Conservation (phyloP, 352 stramenopile species). For the Globisporangium nagaii region DNA sequence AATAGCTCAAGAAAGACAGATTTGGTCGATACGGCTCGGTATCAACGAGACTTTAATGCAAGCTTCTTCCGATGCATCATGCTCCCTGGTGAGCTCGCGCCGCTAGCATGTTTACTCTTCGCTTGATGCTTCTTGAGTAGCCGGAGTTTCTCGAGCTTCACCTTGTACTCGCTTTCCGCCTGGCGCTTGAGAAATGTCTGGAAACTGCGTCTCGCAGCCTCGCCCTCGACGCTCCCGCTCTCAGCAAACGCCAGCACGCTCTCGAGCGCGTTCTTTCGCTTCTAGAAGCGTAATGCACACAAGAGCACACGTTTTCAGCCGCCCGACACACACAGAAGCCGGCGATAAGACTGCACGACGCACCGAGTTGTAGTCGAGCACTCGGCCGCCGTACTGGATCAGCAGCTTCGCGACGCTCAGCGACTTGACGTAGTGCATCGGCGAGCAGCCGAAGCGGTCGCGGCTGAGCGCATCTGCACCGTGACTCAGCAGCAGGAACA, state of each 20-base stretch:
- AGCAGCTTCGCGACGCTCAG: slow-evolving; percentile 60
- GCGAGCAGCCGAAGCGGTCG: slow-evolving; percentile 58
- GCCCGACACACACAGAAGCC: neutral
- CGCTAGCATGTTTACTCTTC: neutral
- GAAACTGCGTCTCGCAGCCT: slow-evolving; percentile 17
- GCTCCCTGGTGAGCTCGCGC: neutral
- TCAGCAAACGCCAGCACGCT: slow-evolving; percentile 20
- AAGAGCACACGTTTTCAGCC: too few species aligned
- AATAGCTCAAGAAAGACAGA: slow-evolving; percentile 13
- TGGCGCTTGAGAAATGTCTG: slow-evolving; percentile 42
- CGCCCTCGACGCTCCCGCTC: slow-evolving; percentile 5
- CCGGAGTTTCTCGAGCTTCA: slow-evolving; percentile 37
- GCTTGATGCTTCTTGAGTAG: slow-evolving; percentile 29
- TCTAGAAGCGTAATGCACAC: slow-evolving; percentile 30
- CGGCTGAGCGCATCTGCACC: slow-evolving; percentile 45
- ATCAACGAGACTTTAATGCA: too few species aligned
- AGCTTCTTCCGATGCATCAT: slow-evolving; percentile 3
- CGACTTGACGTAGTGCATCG: slow-evolving; percentile 68
- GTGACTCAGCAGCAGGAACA: slow-evolving; percentile 65
- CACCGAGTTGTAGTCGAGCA: slow-evolving; percentile 61
- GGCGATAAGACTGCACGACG: neutral
- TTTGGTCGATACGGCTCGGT: too few species aligned
- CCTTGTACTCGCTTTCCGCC: slow-evolving; percentile 48
- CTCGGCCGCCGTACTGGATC: slow-evolving; percentile 45
- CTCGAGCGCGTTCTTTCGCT: slow-evolving; percentile 50